A percentile compares a stretch with the other conserved stretches of the same genome.
Evolutionary conservation across 345 rosid genomes (phyloP).

Genomic region (Ceriops tagal): DNA sequence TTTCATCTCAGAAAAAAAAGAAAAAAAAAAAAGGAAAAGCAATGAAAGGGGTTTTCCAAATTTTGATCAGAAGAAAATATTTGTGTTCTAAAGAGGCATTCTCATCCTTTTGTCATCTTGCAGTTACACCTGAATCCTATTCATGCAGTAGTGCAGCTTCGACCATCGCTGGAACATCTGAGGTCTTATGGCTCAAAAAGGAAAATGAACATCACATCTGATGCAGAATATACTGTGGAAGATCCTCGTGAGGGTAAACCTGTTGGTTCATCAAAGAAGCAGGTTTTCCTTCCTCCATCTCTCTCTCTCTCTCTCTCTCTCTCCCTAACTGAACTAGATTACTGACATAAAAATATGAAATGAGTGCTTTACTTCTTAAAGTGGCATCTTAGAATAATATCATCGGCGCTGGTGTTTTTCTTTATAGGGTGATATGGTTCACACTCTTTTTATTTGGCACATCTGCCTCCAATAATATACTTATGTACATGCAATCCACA

Average conservation of each 20-base stretch:
- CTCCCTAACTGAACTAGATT: background rate
- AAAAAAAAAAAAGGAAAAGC: too few relatives aligned
- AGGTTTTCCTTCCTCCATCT: constrained; percentile 34
- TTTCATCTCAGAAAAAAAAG: too few relatives aligned
- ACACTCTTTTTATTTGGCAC: too few relatives aligned
- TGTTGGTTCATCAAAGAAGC: constrained; percentile 54
- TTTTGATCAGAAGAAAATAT: background rate
- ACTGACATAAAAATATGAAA: too few relatives aligned
- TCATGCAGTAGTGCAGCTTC: constrained; percentile 80
- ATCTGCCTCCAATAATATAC: background rate
- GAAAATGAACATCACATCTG: constrained; percentile 33
- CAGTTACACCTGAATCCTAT: constrained; percentile 87
- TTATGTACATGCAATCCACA: too few relatives aligned
- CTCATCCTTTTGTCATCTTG: constrained; percentile 30
- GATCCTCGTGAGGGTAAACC: constrained; percentile 36
- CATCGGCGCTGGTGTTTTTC: background rate
- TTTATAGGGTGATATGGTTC: background rate
- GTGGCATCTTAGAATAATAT: background rate
- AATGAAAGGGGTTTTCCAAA: background rate
- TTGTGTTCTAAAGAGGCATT: constrained; percentile 8
- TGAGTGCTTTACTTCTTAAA: constrained; percentile 1
- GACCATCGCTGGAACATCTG: constrained; percentile 57
- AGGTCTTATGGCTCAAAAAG: constrained; percentile 34
- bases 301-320: background rate
- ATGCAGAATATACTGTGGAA: constrained; percentile 34